These are phyloP conservation scores for Colletotrichum orchidophilum DNA, from an alignment of 2,329 filamentous ascomycete species.

Conservation along the genomic window DNA sequence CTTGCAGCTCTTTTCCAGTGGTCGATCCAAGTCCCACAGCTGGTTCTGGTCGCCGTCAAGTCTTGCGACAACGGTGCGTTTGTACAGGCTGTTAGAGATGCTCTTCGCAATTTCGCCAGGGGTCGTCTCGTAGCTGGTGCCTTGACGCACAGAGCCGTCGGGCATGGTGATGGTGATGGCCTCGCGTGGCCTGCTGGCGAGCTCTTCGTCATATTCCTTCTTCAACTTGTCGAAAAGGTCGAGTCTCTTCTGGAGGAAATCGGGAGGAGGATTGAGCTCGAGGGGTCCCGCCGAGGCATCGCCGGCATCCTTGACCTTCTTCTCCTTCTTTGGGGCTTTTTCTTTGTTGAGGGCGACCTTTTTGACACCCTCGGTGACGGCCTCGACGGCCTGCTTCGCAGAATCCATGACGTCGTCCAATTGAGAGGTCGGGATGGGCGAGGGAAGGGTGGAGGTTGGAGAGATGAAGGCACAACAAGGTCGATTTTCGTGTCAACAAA, in stretches of 20 bases:
- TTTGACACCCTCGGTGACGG: slow-evolving; percentile 67
- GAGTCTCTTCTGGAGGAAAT: slow-evolving; percentile 85
- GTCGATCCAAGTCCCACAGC: slow-evolving; percentile 93
- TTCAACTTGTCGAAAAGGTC: slow-evolving; percentile 90
- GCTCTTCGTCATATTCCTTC: slow-evolving; percentile 81
- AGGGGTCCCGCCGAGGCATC: slow-evolving; percentile 52
- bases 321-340: slow-evolving; percentile 63
- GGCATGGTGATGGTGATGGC: slow-evolving; percentile 78
- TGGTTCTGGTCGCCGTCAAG: slow-evolving; percentile 76
- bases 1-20: slow-evolving; percentile 86
- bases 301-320: slow-evolving; percentile 49
- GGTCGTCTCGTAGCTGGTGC: slow-evolving; percentile 91
- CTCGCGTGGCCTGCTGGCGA: slow-evolving; percentile 75
- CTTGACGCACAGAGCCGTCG: slow-evolving; percentile 76
- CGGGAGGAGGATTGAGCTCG: slow-evolving; percentile 67
- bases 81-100: slow-evolving; percentile 86
- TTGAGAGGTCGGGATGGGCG: slow-evolving; percentile 8
- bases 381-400: slow-evolving; percentile 56
- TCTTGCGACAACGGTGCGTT: slow-evolving; percentile 86
- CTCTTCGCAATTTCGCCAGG: slow-evolving; percentile 80
- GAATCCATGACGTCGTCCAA: slow-evolving; percentile 53
- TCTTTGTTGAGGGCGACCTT: slow-evolving; percentile 61
- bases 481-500: neutral
- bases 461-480: neutral
- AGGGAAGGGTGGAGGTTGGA: neutral